A percentile compares a stretch with the other conserved stretches of the same genome.
Evolutionary conservation across 345 rosid genomes (phyloP).

Genomic region (Eucalyptus camaldulensis): DNA sequence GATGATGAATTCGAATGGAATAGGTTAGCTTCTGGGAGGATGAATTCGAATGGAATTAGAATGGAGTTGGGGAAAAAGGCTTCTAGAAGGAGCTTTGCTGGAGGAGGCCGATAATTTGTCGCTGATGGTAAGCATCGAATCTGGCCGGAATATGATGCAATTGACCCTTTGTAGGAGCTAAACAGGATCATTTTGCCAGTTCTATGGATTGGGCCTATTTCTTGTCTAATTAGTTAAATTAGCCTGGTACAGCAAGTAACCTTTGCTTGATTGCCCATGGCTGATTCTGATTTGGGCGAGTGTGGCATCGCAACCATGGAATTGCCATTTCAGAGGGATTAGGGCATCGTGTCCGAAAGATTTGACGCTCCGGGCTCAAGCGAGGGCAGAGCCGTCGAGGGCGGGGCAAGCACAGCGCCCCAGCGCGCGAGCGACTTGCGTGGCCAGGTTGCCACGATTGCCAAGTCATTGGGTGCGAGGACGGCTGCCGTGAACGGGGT

Average conservation of each 20-base stretch:
- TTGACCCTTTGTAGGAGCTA: background rate
- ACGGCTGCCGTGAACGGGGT: background rate
- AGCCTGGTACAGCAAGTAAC: background rate
- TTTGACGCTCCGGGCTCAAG: background rate
- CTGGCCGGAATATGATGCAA: background rate
- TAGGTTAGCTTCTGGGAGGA: background rate
- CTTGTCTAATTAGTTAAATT: background rate
- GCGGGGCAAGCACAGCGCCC: background rate
- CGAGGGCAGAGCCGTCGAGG: background rate
- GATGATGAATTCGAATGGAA: background rate
- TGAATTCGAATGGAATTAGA: background rate
- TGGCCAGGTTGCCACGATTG: background rate
- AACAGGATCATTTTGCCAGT: background rate
- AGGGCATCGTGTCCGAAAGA: background rate
- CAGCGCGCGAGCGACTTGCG: background rate
- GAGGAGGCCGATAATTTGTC: background rate
- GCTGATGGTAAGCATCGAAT: background rate
- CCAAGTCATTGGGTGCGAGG: background rate
- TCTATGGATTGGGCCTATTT: background rate
- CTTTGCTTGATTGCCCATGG: background rate
- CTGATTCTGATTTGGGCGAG: background rate
- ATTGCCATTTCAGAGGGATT: background rate
- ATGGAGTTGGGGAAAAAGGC: background rate
- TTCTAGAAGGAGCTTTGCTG: background rate
- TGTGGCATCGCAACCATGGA: background rate